Conservation (phyloP, 2,329 filamentous ascomycete genomes). For the Ophiostoma fasciatum region DNA sequence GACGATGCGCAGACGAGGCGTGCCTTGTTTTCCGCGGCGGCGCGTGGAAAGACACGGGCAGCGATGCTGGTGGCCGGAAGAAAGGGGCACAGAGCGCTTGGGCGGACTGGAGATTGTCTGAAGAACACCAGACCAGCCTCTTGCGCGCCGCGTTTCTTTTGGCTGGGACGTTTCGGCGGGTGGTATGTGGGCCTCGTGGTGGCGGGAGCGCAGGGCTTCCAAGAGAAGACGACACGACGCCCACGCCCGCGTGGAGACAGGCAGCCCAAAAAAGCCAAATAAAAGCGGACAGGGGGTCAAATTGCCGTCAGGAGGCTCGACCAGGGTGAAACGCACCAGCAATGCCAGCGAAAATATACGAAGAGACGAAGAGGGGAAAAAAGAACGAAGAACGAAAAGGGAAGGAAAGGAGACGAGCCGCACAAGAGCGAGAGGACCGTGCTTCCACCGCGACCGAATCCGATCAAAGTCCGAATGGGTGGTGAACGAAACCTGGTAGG, state of each 20-base stretch:
- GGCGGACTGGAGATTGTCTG: no score
- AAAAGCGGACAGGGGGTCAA: conserved; percentile 8
- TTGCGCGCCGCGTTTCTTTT: not conserved
- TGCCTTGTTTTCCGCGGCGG: conserved; percentile 3
- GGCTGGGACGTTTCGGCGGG: conserved; percentile 4
- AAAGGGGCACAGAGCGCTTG: not conserved
- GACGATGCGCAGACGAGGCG: no score
- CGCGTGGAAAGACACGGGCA: conserved; percentile 1
- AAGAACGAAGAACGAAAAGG: not conserved
- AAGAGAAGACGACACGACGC: conserved; percentile 1
- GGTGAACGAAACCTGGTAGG: no score
- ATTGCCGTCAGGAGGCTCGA: conserved; percentile 11
- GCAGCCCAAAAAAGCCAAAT: not conserved
- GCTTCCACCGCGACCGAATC: no score
- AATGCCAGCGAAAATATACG: no score
- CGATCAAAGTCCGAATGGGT: no score
- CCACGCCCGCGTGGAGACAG: not conserved
- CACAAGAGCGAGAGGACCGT: no score
- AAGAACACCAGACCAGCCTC: conserved; percentile 2
- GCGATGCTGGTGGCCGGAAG: conserved; percentile 2
- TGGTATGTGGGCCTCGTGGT: conserved; percentile 7
- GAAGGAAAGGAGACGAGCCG: no score
- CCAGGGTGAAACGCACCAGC: conserved; percentile 8
- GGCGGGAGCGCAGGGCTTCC: conserved; percentile 5
- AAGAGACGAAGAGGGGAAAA: no score